Evolutionary conservation across 2,329 filamentous ascomycete species (phyloP).

Genomic region (Sporothrix pallida): DNA sequence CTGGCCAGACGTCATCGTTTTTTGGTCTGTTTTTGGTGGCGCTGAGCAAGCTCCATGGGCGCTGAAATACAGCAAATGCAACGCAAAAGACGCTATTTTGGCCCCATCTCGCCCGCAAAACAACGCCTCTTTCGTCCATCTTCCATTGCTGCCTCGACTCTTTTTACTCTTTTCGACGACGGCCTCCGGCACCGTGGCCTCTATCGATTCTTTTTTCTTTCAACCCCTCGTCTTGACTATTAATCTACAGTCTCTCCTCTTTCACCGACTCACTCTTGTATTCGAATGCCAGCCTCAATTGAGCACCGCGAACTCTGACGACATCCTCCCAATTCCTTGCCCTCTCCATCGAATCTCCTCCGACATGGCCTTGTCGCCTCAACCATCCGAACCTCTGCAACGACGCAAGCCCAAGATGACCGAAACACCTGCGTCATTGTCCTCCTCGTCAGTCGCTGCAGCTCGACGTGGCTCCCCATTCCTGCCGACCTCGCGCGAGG

Average conservation of each 20-base stretch:
- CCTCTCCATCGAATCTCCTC: neutral
- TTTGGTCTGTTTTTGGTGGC: neutral
- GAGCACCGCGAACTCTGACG: neutral
- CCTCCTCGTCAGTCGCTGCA: neutral
- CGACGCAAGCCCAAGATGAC: constrained; percentile 35
- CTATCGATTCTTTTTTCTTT: neutral
- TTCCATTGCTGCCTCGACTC: constrained; percentile 27
- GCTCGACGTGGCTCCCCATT: constrained; percentile 44
- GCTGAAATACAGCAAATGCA: constrained; percentile 5
- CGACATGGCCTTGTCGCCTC: constrained; percentile 28
- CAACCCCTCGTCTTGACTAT: neutral
- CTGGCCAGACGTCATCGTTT: constrained; percentile 17
- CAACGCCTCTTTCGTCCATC: constrained; percentile 14
- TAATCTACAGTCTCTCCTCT: too few species aligned
- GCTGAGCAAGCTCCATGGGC: constrained; percentile 16
- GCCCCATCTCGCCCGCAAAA: neutral
- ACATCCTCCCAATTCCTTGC: neutral
- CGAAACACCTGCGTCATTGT: neutral
- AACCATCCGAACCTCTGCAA: constrained; percentile 23
- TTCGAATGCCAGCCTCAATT: neutral
- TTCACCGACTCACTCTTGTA: neutral
- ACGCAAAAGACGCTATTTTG: constrained; percentile 18
- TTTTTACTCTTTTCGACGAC: neutral
- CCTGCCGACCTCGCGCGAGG: constrained; percentile 73
- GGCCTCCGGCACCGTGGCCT: constrained; percentile 24